These are phyloP conservation scores for Dianthus caryophyllus DNA, from an alignment of 148 eudicot species.

Conservation along the genomic window DNA sequence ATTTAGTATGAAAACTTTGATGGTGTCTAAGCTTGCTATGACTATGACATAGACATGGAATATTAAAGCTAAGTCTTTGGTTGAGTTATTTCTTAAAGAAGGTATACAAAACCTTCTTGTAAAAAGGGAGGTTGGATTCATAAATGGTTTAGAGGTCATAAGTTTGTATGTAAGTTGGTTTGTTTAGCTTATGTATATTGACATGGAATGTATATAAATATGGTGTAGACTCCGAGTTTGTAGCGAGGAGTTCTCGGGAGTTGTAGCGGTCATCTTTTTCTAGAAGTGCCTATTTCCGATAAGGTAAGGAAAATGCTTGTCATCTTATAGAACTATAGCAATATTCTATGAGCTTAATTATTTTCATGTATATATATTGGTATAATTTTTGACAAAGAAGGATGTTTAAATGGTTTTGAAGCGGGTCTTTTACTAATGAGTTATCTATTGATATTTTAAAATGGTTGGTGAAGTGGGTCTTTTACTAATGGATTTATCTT, in stretches of 20 bases:
- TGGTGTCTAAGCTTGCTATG: too few relatives aligned
- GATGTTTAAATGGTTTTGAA: slow-evolving; percentile 2
- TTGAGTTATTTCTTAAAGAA: too few relatives aligned
- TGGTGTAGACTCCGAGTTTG: neutral
- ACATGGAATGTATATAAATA: neutral
- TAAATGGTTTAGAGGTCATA: neutral
- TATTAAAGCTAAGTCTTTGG: neutral
- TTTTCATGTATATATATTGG: neutral
- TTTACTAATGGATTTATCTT: neutral
- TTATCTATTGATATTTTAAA: too few relatives aligned
- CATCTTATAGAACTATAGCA: neutral
- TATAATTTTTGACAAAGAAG: neutral
- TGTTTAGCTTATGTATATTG: neutral
- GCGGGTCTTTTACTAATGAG: too few relatives aligned
- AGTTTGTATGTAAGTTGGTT: neutral
- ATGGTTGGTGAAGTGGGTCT: neutral
- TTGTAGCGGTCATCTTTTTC: neutral
- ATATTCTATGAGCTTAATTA: neutral
- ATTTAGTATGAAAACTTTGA: too few relatives aligned
- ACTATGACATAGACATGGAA: too few relatives aligned
- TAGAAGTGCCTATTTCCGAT: neutral
- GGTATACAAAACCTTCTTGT: neutral
- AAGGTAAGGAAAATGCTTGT: neutral
- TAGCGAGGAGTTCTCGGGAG: neutral
- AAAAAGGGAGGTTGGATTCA: neutral